Evolutionary conservation across 2,329 filamentous ascomycete species (phyloP), one percentile per base, ranked within the genome.

Genomic region (Periglandula ipomoeae): DNA sequence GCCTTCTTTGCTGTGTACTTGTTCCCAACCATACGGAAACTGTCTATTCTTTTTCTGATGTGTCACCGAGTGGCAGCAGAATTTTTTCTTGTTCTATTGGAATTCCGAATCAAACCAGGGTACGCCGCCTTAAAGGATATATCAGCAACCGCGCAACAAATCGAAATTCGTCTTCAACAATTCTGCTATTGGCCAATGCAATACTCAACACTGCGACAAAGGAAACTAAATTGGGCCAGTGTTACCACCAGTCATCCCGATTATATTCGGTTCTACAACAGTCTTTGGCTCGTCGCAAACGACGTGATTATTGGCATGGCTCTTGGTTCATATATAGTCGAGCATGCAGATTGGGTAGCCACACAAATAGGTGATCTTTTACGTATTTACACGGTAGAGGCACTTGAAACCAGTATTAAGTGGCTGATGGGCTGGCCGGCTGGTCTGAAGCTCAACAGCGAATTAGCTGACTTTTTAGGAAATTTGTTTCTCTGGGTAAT

Each of bases 181-280:
- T 97, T 97, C 62, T 97, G 91, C 67, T 98, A 98, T 65, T 97
- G 91, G 90, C 94, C 93, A 2, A 89, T 95, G 67, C 91, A 98
- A 65, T 96, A 97, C 62, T 77, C 91, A 39, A 97, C 89, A 15
- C 68, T 98, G 42, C 84, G 90, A n/a, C 83, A 87, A 61, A 78
- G 90, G 35, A 94, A 95, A 62, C 82, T 84, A 53, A 89, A 95
- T 58, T 97, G 93, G 91, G 87, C 89, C 50, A 97, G 91, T 63
- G 86, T 97, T 48, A 96, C 90, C 0, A 93, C 85, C 43, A 95
- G 85, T 58, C 91, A 98, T 65, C 89, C 91, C 1, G 93, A 98
- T 65, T 98, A 98, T 65, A 98, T 98, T 56, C 85, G 93, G 15
- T 98, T 98, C 68, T 98, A 97, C 70, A 98, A 98, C 65, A 96